Base-by-base conservation (phyloP, 73 alveolate genomes). In the Blepharisma japonicum region DNA sequence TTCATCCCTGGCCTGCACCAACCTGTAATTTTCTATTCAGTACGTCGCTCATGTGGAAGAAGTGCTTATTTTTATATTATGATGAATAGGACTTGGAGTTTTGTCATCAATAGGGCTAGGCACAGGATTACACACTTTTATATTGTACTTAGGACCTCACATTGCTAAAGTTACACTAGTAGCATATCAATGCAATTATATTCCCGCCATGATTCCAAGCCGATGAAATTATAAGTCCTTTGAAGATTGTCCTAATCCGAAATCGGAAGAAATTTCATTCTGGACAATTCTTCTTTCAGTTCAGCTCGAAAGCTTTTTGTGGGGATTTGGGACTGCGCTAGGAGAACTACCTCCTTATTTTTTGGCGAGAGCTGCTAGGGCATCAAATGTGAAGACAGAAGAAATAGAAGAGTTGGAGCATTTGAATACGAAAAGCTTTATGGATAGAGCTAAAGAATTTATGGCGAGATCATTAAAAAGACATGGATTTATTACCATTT, bases 321-420 rank as follows among this genome's bases (percentile, higher is more conserved):
- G 96, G 92, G 98, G 98, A 42, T 79, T 90, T 20, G 98, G 98
- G 21, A 92, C 98, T 11, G 95, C 96, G 7, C 83, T 92, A 11
- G 98, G 98, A 6, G 98, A 92, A 61, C 86, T 92, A 14, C 98
- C 98, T 55, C 98, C 98, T 18, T 92, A 92, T 71, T 92, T 87
- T 68, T 93, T 92, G 6, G 96, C 98, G 0, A 83, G 88, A 66
- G 98, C 97, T 20, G 85, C 91, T 39, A 68, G 77, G 68, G 80
- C 81, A 74, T 79, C 86, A 7, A 68, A 84, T 71, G 95, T 90
- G 49, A 92, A 90, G 53, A 68, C 86, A 7, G 96, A 87, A 61
- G 95, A 92, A 54, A 49, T 84, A 5, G 91, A 88, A 56, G 87
- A 89, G n/a, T 90, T 78, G 18, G 85, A 83, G 45, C 85, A 32